Percentiles rank a stretch among this genome's conserved stretches.
Evolutionary conservation across 306 rosid genomes (phyloP).

Genomic region (Vigna angularis): DNA sequence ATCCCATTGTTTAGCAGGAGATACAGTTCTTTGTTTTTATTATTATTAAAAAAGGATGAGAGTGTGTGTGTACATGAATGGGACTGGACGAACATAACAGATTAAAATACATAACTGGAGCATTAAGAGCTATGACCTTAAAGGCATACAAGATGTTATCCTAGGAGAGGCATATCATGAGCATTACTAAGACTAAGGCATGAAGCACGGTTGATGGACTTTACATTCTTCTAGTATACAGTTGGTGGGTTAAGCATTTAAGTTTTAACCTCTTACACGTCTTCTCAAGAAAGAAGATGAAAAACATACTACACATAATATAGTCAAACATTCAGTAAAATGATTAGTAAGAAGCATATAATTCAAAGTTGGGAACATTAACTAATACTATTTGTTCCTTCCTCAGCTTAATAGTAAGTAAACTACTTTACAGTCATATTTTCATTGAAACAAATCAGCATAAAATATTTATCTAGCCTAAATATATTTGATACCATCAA

Average conservation of each 20-base stretch:
- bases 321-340: neutral
- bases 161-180: slow-evolving; percentile 15
- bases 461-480: slow-evolving; percentile 18
- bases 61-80: no score
- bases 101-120: neutral
- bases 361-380: neutral
- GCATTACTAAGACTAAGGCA: slow-evolving; percentile 18
- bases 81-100: neutral
- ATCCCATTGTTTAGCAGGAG: slow-evolving; percentile 6
- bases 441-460: neutral
- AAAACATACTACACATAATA: neutral
- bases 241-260: neutral
- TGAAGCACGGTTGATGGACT: neutral
- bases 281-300: neutral
- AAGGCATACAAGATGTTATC: slow-evolving; percentile 18
- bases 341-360: neutral
- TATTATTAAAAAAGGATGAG: neutral
- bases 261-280: no score
- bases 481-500: slow-evolving; percentile 14
- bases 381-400: neutral
- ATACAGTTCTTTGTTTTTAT: no score
- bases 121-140: slow-evolving; percentile 13
- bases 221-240: neutral
- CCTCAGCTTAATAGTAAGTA: no score
- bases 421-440: slow-evolving; percentile 2